phyloP scores from a whole-genome alignment of 225 moss, liverwort and hornwort species.

The Ulota crispa region DNA sequence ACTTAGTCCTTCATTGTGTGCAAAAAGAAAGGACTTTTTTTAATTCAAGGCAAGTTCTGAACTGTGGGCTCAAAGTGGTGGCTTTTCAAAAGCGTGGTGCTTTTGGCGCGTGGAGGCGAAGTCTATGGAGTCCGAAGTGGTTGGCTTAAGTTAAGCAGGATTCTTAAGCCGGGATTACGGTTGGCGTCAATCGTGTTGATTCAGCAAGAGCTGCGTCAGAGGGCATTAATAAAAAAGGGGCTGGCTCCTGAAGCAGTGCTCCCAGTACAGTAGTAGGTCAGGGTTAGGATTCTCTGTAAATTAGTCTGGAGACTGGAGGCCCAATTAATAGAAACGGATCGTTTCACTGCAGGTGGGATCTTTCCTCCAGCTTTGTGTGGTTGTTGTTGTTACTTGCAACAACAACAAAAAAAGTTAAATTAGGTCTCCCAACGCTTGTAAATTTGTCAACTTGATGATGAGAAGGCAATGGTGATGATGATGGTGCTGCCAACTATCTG shows the following conservation, averaged over 20 bases:
- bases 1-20: neutral
- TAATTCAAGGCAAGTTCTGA: neutral
- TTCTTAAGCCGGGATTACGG: neutral
- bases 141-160: neutral
- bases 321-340: neutral
- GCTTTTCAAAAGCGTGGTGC: too few species aligned
- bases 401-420: neutral
- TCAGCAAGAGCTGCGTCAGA: slow-evolving; percentile 13
- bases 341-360: slow-evolving; percentile 16
- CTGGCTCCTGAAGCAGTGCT: neutral
- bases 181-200: neutral
- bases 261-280: slow-evolving; percentile 14
- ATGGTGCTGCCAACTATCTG: neutral
- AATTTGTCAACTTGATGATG: neutral
- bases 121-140: neutral
- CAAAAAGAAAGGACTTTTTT: neutral
- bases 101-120: neutral
- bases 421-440: neutral
- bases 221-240: slow-evolving; percentile 20
- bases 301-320: neutral
- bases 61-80: neutral
- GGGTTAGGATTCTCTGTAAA: slow-evolving; percentile 23
- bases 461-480: neutral
- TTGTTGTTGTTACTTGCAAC: neutral
- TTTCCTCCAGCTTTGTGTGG: neutral